These are phyloP conservation scores for Gracilaria gracilis DNA, from an alignment of 23 red algal genomes.

Conservation along the genomic window DNA sequence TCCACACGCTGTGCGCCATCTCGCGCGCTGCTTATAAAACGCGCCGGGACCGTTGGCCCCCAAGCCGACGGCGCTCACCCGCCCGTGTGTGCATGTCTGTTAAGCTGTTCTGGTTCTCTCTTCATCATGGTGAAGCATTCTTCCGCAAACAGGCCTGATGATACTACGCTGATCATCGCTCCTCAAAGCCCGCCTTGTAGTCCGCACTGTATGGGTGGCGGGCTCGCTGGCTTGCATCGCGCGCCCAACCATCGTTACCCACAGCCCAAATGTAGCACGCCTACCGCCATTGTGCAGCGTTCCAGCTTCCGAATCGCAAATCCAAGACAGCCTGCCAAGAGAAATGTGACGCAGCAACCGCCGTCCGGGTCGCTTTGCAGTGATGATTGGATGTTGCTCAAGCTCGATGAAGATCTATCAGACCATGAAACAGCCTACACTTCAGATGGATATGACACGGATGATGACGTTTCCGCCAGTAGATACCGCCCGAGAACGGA, in stretches of 20 bases:
- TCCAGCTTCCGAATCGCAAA: not conserved
- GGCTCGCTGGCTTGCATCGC: conserved; percentile 13
- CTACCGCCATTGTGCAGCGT: conserved; percentile 21
- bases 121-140: not conserved
- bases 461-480: not conserved
- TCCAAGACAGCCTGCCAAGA: not conserved
- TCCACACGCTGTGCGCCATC: conserved; percentile 10
- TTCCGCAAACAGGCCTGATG: not conserved
- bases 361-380: not conserved
- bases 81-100: not conserved
- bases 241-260: conserved; percentile 32
- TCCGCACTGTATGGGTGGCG: not conserved
- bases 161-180: not conserved
- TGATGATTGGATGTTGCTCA: conserved; percentile 30
- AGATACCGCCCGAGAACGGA: not conserved
- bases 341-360: not conserved
- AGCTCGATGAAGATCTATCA: conserved; percentile 25
- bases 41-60: too few relatives aligned
- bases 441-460: not conserved
- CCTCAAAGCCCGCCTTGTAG: conserved; percentile 30
- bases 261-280: not conserved
- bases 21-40: not conserved
- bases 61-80: too few relatives aligned
- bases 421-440: not conserved
- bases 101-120: too few relatives aligned